phyloP scores from a whole-genome alignment of 1,139 yeast genomes.

The Ogataea hybrid region DNA sequence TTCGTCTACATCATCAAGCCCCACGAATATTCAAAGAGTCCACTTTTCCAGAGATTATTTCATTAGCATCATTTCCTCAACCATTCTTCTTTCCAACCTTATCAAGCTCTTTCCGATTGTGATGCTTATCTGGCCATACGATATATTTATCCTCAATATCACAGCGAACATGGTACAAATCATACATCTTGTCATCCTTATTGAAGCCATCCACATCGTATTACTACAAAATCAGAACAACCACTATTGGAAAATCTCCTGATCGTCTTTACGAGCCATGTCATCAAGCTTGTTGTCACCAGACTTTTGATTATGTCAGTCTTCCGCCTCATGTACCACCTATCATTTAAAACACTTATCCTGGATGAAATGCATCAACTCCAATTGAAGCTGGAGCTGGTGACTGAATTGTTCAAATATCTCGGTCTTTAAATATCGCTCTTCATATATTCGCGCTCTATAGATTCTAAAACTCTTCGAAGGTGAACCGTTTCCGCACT shows the following conservation, averaged over 20 bases:
- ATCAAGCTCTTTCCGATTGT: slow-evolving; percentile 87
- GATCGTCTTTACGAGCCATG: slow-evolving; percentile 25
- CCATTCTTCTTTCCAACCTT: slow-evolving; percentile 72
- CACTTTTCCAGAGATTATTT: slow-evolving; percentile 20
- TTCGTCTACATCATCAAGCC: slow-evolving; percentile 12
- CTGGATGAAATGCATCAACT: slow-evolving; percentile 29
- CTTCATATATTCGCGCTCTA: slow-evolving; percentile 6
- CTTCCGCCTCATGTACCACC: slow-evolving; percentile 13
- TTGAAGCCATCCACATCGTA: slow-evolving; percentile 32
- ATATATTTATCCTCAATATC: slow-evolving; percentile 50
- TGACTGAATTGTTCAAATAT: slow-evolving; percentile 20
- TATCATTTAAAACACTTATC: slow-evolving; percentile 19
- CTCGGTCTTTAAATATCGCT: slow-evolving; percentile 9
- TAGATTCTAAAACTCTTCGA: slow-evolving; percentile 40
- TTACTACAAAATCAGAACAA: slow-evolving; percentile 22
- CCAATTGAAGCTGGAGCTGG: slow-evolving; percentile 18
- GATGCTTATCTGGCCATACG: slow-evolving; percentile 97
- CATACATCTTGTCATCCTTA: slow-evolving; percentile 29
- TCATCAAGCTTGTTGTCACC: slow-evolving; percentile 19
- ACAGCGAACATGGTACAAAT: slow-evolving; percentile 31
- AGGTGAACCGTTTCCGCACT: slow-evolving; percentile 43
- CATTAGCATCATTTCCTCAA: slow-evolving; percentile 51
- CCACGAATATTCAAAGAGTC: slow-evolving; percentile 8
- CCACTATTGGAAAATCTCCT: slow-evolving; percentile 28
- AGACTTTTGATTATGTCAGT: slow-evolving; percentile 16